phyloP scores from a whole-genome alignment of 176 grass and related monocot species.

The Aechmea fasciata region DNA sequence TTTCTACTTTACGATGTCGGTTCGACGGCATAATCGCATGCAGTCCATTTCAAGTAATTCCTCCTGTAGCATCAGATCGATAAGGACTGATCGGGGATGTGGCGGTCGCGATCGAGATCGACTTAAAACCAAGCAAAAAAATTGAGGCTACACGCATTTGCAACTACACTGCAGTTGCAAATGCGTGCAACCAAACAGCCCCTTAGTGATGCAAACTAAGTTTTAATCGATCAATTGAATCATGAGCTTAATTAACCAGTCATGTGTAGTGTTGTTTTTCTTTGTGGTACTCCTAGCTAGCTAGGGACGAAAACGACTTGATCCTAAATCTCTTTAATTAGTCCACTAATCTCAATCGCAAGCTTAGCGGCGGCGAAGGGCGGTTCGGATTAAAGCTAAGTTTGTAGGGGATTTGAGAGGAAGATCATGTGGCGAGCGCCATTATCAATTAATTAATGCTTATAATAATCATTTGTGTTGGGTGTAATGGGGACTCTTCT shows the following conservation, averaged over 20 bases:
- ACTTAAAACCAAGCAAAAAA: no score
- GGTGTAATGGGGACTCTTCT: not conserved
- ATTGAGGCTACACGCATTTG: no score
- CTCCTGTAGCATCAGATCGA: not conserved
- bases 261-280: not conserved
- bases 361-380: not conserved
- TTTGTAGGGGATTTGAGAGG: not conserved
- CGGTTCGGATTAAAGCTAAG: not conserved
- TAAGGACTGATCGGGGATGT: not conserved
- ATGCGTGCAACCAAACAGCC: no score
- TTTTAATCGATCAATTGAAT: no score
- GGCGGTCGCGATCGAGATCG: not conserved
- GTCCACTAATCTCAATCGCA: not conserved
- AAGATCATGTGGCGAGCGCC: not conserved
- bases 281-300: no score
- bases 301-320: not conserved
- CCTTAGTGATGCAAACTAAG: not conserved
- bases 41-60: not conserved
- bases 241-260: not conserved
- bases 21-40: constrained; percentile 21
- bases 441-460: not conserved
- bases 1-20: constrained; percentile 30
- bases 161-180: no score
- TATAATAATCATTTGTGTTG: no score
- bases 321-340: not conserved